Conservation (phyloP, 768 basidiomycete species). For the Mycena galopus region DNA sequence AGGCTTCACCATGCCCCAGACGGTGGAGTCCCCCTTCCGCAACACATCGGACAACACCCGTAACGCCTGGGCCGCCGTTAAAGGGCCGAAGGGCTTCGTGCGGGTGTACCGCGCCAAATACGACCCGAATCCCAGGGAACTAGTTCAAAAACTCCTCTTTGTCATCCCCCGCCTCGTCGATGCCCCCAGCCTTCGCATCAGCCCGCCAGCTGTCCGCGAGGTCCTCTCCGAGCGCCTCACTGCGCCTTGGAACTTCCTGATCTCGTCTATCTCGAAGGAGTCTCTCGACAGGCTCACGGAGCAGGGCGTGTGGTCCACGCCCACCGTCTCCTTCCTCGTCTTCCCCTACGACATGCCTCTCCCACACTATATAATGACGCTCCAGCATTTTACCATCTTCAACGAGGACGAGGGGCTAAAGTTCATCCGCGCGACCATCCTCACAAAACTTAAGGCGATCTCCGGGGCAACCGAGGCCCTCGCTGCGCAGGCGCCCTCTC, state of each 20-base stretch:
- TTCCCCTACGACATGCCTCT: not conserved
- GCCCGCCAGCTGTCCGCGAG: no score
- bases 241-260: constrained; percentile 23
- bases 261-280: not conserved
- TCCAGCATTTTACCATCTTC: not conserved
- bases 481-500: not conserved
- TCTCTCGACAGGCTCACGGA: not conserved
- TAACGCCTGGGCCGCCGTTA: no score
- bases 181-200: no score
- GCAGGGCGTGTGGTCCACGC: constrained; percentile 7
- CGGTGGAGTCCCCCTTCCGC: no score
- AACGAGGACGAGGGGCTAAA: not conserved
- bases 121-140: no score
- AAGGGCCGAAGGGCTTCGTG: no score
- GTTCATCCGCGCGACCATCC: not conserved
- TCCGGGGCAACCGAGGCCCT: not conserved
- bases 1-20: no score
- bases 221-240: constrained; percentile 23
- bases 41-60: no score
- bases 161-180: no score
- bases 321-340: constrained; percentile 12
- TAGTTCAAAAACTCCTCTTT: no score
- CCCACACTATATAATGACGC: constrained; percentile 14
- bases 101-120: no score
- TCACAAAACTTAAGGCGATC: constrained; percentile 2